A percentile compares a stretch with the other conserved stretches of the same genome.
These are phyloP conservation scores for Acrocalymma vagum DNA, from an alignment of 2,329 filamentous ascomycete genomes.

Conservation along the genomic window DNA sequence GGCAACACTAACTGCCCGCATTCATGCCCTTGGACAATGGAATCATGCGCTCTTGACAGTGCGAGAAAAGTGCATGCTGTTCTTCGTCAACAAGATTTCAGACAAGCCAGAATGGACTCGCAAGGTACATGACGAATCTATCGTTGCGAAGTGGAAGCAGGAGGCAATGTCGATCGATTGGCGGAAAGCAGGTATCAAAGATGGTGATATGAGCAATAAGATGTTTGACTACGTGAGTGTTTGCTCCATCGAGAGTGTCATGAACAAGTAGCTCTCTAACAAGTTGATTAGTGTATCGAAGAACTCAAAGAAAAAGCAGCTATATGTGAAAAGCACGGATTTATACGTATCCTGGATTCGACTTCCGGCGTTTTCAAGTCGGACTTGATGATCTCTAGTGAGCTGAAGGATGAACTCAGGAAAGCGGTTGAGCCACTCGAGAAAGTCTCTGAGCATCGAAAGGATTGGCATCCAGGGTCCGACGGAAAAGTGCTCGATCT, in stretches of 20 bases:
- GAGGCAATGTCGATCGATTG: slow-evolving; percentile 19
- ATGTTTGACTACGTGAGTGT: slow-evolving; percentile 9
- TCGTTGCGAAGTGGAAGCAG: slow-evolving; percentile 24
- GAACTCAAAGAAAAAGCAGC: slow-evolving; percentile 62
- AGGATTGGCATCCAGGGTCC: slow-evolving; percentile 69
- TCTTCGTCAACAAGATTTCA: slow-evolving; percentile 48
- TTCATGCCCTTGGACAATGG: slow-evolving; percentile 7
- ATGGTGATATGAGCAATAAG: slow-evolving; percentile 6
- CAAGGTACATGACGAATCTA: slow-evolving; percentile 46
- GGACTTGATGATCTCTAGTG: slow-evolving; percentile 52
- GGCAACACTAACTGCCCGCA: slow-evolving; percentile 5
- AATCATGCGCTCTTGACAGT: slow-evolving; percentile 26
- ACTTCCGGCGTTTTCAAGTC: slow-evolving; percentile 55
- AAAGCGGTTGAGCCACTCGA: slow-evolving; percentile 58
- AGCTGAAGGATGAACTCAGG: slow-evolving; percentile 52
- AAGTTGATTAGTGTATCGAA: slow-evolving; percentile 24
- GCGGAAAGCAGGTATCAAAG: slow-evolving; percentile 1
- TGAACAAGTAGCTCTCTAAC: too few species aligned
- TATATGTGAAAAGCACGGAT: slow-evolving; percentile 42
- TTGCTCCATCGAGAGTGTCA: background rate
- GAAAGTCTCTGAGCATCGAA: slow-evolving; percentile 55
- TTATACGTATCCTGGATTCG: slow-evolving; percentile 19
- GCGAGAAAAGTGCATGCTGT: slow-evolving; percentile 48
- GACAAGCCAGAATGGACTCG: slow-evolving; percentile 50
- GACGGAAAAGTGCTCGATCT: slow-evolving; percentile 60